phyloP scores from a whole-genome alignment of 2,329 filamentous ascomycete species.

The Xylariaceae sp. region DNA sequence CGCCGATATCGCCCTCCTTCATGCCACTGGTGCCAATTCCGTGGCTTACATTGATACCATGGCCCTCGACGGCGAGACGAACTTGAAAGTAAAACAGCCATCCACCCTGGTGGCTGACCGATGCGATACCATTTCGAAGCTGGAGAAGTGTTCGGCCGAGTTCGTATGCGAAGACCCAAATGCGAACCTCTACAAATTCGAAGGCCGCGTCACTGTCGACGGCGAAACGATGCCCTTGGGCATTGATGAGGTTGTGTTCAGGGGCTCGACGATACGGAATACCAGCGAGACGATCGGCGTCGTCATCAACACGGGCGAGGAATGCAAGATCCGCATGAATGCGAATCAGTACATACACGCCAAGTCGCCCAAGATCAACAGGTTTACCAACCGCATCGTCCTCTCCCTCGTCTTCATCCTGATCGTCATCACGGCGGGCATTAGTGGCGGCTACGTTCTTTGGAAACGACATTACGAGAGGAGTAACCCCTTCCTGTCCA shows the following conservation, averaged over 20 bases:
- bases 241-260: conserved; percentile 75
- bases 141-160: conserved; percentile 52
- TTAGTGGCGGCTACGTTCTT: conserved; percentile 76
- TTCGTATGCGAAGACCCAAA: conserved; percentile 74
- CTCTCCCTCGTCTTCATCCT: conserved; percentile 78
- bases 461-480: conserved; percentile 66
- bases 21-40: conserved; percentile 70
- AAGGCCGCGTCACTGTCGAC: conserved; percentile 59
- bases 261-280: conserved; percentile 77
- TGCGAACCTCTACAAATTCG: conserved; percentile 69
- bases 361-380: conserved; percentile 73
- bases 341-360: conserved; percentile 81
- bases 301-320: conserved; percentile 83
- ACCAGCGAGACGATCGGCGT: conserved; percentile 65
- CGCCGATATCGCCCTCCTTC: conserved; percentile 74
- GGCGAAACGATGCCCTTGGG: conserved; percentile 64
- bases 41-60: conserved; percentile 81
- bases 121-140: conserved; percentile 51
- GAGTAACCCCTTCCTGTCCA: conserved; percentile 67
- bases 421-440: conserved; percentile 67
- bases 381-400: conserved; percentile 73
- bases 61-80: conserved; percentile 78
- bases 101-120: conserved; percentile 51
- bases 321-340: conserved; percentile 91
- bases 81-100: conserved; percentile 70